These are phyloP conservation scores for Crotalaria pallida DNA, from an alignment of 306 rosid species.

Conservation along the genomic window DNA sequence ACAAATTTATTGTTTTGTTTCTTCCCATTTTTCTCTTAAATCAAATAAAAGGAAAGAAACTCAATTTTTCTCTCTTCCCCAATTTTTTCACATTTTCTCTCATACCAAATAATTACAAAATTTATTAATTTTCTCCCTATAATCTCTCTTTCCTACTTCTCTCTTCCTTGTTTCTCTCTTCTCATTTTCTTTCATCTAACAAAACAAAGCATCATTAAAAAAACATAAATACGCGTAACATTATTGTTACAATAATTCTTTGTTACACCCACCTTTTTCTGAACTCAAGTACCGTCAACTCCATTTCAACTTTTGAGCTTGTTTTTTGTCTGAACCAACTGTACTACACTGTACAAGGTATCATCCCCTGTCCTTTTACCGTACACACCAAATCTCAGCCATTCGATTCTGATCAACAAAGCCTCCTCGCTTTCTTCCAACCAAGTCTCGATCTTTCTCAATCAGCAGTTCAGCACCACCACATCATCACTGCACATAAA, in stretches of 20 bases:
- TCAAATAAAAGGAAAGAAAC: too few relatives aligned
- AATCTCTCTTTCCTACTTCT: too few relatives aligned
- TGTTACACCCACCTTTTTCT: slow-evolving; percentile 23
- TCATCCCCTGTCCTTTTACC: not conserved
- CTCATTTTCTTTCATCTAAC: too few relatives aligned
- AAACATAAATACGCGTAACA: too few relatives aligned
- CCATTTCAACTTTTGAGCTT: not conserved
- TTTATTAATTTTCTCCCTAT: too few relatives aligned
- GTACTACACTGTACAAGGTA: not conserved
- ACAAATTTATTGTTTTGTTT: too few relatives aligned
- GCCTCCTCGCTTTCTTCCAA: not conserved
- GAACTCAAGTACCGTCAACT: slow-evolving; percentile 8
- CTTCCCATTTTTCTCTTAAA: too few relatives aligned
- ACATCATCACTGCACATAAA: not conserved
- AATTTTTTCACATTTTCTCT: too few relatives aligned
- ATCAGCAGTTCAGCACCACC: not conserved
- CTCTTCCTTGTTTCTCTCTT: too few relatives aligned
- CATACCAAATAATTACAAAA: too few relatives aligned
- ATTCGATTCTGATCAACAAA: not conserved
- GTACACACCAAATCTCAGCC: slow-evolving; percentile 4
- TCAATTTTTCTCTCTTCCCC: too few relatives aligned
- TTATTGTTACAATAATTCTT: slow-evolving; percentile 47
- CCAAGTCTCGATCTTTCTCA: not conserved
- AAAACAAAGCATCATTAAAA: too few relatives aligned
- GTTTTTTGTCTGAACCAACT: not conserved